phyloP scores from a whole-genome alignment of 768 basidiomycete species.

The Xerocomus potaroensis region DNA sequence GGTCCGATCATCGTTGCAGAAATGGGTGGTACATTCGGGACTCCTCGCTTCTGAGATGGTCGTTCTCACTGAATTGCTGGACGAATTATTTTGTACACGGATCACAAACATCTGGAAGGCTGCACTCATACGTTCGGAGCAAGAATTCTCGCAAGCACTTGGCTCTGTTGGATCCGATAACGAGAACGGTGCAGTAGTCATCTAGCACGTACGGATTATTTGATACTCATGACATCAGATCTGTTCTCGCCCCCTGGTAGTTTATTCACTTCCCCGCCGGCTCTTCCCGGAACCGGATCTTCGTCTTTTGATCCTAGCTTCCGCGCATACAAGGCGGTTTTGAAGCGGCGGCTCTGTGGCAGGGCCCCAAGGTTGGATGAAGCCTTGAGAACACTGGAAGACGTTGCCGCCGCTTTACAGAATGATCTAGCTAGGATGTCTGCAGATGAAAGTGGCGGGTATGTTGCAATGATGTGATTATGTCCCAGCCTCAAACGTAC shows the following conservation, averaged over 20 bases:
- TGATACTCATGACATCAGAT: constrained; percentile 35
- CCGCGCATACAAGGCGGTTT: constrained; percentile 53
- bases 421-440: constrained; percentile 51
- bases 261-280: constrained; percentile 51
- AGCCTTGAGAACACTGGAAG: constrained; percentile 56
- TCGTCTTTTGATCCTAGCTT: constrained; percentile 43
- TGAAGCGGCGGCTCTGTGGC: constrained; percentile 62
- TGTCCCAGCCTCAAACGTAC: not conserved
- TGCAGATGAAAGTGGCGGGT: constrained; percentile 43
- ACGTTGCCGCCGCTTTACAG: constrained; percentile 52
- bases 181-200: constrained; percentile 14
- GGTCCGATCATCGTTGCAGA: constrained; percentile 49
- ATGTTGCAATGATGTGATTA: constrained; percentile 15
- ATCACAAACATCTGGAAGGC: constrained; percentile 57
- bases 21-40: constrained; percentile 41
- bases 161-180: constrained; percentile 17
- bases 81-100: constrained; percentile 50
- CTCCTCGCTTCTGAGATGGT: constrained; percentile 47
- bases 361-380: constrained; percentile 60
- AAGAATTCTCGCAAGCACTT: constrained; percentile 45
- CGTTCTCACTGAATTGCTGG: constrained; percentile 43
- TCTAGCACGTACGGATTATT: not conserved
- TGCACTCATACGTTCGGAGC: constrained; percentile 40
- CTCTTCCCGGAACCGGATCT: constrained; percentile 40
- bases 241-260: constrained; percentile 44